Percentiles rank a stretch among this genome's conserved stretches.
Evolutionary conservation across 2,329 filamentous ascomycete genomes (phyloP).

Genomic region (Hirsutella thompsonii): DNA sequence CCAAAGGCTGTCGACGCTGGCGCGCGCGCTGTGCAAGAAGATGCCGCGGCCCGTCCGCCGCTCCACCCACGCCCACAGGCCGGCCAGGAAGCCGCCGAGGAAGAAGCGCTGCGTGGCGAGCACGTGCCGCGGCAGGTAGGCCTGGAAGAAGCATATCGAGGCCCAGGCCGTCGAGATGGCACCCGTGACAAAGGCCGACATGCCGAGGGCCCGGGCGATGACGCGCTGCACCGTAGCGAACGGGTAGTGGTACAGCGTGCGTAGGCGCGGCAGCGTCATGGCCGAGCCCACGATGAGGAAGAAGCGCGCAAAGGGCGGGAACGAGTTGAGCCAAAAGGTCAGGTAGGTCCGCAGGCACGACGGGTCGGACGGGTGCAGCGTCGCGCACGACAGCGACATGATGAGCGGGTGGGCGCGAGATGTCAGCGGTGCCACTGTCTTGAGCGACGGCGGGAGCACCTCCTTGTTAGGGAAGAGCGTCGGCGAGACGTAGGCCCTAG

Average conservation of each 20-base stretch:
- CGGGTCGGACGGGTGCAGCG: slow-evolving; percentile 77
- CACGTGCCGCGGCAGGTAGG: slow-evolving; percentile 58
- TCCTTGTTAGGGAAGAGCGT: slow-evolving; percentile 68
- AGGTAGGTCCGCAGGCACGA: slow-evolving; percentile 81
- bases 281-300: slow-evolving; percentile 63
- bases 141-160: slow-evolving; percentile 78
- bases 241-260: slow-evolving; percentile 55
- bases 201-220: slow-evolving; percentile 55
- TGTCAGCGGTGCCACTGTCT: slow-evolving; percentile 62
- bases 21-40: slow-evolving; percentile 66
- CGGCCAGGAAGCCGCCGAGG: slow-evolving; percentile 73
- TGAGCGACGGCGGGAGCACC: slow-evolving; percentile 53
- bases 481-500: slow-evolving; percentile 65
- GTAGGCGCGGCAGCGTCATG: slow-evolving; percentile 53
- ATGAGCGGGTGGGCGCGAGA: slow-evolving; percentile 80
- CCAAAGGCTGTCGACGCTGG: slow-evolving; percentile 76
- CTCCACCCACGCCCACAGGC: slow-evolving; percentile 74
- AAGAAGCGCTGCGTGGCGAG: slow-evolving; percentile 81
- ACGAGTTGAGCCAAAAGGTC: slow-evolving; percentile 74
- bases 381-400: slow-evolving; percentile 72
- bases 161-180: slow-evolving; percentile 83
- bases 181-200: slow-evolving; percentile 62
- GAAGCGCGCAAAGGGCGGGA: slow-evolving; percentile 66
- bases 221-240: slow-evolving; percentile 53
- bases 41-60: slow-evolving; percentile 48